Evolutionary conservation across 2,329 filamentous ascomycete genomes (phyloP).

Genomic region (Taxawa tesnikishii): DNA sequence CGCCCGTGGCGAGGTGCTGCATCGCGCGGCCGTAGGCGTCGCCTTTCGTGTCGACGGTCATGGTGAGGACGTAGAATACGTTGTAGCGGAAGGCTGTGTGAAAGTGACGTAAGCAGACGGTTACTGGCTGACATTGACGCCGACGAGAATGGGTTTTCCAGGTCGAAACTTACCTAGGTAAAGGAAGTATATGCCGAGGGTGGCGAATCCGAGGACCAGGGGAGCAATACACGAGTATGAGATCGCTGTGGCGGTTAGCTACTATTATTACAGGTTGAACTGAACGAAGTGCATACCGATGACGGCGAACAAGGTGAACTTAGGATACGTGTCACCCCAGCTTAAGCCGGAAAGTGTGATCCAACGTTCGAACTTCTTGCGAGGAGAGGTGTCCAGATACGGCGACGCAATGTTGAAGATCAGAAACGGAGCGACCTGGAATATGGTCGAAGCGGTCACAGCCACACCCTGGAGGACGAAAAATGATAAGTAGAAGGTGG

Average conservation of each 20-base stretch:
- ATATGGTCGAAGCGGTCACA: conserved; percentile 13
- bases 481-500: conserved; percentile 24
- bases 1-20: conserved; percentile 32
- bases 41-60: conserved; percentile 33
- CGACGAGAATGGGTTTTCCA: too few relatives aligned
- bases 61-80: conserved; percentile 32
- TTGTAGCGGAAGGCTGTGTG: conserved; percentile 39
- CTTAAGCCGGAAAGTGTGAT: conserved; percentile 28
- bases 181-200: conserved; percentile 29
- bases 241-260: conserved; percentile 21
- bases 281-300: conserved; percentile 13
- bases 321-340: conserved; percentile 34
- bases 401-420: conserved; percentile 8
- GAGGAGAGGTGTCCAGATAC: conserved; percentile 28
- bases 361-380: conserved; percentile 32
- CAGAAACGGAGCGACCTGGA: conserved; percentile 15
- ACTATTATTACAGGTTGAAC: not conserved
- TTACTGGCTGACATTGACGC: too few relatives aligned
- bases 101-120: too few relatives aligned
- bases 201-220: conserved; percentile 33
- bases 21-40: conserved; percentile 33
- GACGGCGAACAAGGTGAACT: conserved; percentile 31
- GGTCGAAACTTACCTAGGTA: too few relatives aligned
- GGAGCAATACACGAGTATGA: conserved; percentile 37
- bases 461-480: conserved; percentile 22